Evolutionary conservation across 2,329 filamentous ascomycete species (phyloP), one percentile per base, ranked within the genome.

Genomic region (Aspergillus floridensis): DNA sequence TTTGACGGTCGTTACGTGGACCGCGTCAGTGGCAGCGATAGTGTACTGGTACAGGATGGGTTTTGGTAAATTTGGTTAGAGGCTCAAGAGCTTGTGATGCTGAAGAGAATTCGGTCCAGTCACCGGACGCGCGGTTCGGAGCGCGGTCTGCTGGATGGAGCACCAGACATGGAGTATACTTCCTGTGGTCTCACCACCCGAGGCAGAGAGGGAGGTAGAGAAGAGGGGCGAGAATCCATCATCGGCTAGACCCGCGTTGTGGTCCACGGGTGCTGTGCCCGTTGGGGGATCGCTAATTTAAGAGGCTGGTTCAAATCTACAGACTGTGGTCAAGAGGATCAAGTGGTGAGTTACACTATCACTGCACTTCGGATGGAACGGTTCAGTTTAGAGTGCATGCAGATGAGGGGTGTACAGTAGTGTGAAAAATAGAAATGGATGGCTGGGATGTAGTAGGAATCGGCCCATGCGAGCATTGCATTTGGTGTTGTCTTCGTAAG

Each of bases 1-100:
- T 44, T 44, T 3, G 24, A 5, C 47, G 44, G 53, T 48, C 32
- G 53, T 55, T 55, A 55, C 53, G 53, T 55, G 53, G 53, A 55
- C 53, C 38, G 38, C 38, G 38, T 44, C 38, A 44, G 38, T 44
- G n/a, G 16, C 38, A 44, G 38, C 38, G 8, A 35, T 8, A 16
- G 14, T 19, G n/a, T 12, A 6, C 6, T 12, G 38, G 38, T n/a
- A n/a, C 3, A 19, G 32, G 12, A 35, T 35, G 10, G 32, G 11
- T 16, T 44, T 44, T 16, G 38, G 14, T 19, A 19, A 2, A 44
- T 8, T 44, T 6, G 38, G 16, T 16, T 6, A 5, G 32, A 44
- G 38, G 38, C 38, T 44, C 38, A 16, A 16, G 6, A 6, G 38
- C 16, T 44, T 16, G 16, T 44, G 38, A 44, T 44, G 38, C 38